Percentiles rank a stretch among this genome's conserved stretches.
Conservation (phyloP, 2,329 filamentous ascomycete genomes). For the Trichocomaceae sp. region DNA sequence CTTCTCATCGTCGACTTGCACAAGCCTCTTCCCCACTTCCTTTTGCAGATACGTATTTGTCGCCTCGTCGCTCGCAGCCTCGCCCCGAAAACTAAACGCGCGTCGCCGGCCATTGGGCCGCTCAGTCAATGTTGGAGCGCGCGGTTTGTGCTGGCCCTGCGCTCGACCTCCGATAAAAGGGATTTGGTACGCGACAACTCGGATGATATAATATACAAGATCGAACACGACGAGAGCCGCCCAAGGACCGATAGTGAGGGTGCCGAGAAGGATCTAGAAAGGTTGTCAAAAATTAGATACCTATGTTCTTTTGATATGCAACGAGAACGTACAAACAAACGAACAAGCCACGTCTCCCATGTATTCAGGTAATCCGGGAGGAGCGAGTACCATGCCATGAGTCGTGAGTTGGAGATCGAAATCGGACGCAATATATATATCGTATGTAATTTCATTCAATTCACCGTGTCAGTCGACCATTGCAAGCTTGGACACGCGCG, state of each 20-base stretch:
- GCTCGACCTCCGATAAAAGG: constrained; percentile 57
- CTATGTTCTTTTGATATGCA: background rate
- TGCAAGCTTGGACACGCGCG: too few relatives aligned
- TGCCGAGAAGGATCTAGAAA: constrained; percentile 52
- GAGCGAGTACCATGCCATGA: constrained; percentile 63
- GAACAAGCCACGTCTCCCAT: constrained; percentile 57
- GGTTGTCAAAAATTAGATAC: background rate
- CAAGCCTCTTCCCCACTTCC: constrained; percentile 5
- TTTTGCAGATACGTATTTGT: constrained; percentile 1
- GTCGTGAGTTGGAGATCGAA: too few relatives aligned
- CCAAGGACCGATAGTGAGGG: constrained; percentile 59
- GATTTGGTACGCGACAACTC: constrained; percentile 52
- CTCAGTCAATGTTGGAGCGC: constrained; percentile 50
- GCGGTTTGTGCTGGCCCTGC: constrained; percentile 52
- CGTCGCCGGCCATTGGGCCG: constrained; percentile 17
- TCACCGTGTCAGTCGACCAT: too few relatives aligned
- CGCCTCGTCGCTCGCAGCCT: background rate
- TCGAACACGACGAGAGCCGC: constrained; percentile 57
- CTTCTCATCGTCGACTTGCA: background rate
- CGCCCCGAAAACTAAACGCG: constrained; percentile 20
- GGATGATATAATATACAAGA: constrained; percentile 55
- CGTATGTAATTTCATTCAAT: too few relatives aligned
- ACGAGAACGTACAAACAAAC: constrained; percentile 51
- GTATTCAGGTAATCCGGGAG: constrained; percentile 52
- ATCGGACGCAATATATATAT: too few relatives aligned